Conservation (phyloP, 139 green algal species). For the Chlorella sp. region DNA sequence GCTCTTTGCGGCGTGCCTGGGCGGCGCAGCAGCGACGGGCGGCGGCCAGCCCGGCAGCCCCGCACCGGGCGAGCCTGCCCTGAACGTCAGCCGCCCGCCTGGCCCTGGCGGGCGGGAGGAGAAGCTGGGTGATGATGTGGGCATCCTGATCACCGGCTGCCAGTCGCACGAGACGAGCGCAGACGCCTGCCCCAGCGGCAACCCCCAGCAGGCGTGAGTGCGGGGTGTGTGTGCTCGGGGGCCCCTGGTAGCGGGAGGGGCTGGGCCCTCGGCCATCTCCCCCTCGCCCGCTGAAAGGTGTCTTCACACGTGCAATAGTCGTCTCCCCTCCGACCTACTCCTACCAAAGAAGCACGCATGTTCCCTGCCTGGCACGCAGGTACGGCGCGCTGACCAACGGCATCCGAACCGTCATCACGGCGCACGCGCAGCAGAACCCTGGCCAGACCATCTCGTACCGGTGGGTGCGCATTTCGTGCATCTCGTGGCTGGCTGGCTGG, state of each 20-base stretch:
- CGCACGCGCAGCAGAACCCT: conserved; percentile 46
- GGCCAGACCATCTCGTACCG: conserved; percentile 50
- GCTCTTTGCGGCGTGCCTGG: neutral
- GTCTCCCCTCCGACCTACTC: too few species aligned
- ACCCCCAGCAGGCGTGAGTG: conserved; percentile 51
- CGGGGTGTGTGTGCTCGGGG: neutral
- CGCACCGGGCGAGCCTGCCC: neutral
- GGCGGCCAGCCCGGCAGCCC: neutral
- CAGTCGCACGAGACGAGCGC: conserved; percentile 67
- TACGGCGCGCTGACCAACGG: conserved; percentile 72
- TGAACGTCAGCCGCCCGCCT: neutral
- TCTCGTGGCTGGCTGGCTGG: neutral
- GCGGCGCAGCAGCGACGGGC: neutral
- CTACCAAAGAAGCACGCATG: too few species aligned
- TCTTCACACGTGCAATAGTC: too few species aligned
- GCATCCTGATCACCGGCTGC: conserved; percentile 74
- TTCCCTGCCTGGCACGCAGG: too few species aligned
- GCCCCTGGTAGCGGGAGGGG: neutral
- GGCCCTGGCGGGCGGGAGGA: conserved; percentile 5
- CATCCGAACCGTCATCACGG: conserved; percentile 52
- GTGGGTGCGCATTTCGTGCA: too few species aligned
- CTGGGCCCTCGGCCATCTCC: neutral
- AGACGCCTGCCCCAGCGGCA: conserved; percentile 66
- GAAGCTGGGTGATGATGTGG: conserved; percentile 43
- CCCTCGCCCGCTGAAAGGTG: too few species aligned